Conservation (phyloP, 139 green algal species). For the Zygnema circumcarinatum region DNA sequence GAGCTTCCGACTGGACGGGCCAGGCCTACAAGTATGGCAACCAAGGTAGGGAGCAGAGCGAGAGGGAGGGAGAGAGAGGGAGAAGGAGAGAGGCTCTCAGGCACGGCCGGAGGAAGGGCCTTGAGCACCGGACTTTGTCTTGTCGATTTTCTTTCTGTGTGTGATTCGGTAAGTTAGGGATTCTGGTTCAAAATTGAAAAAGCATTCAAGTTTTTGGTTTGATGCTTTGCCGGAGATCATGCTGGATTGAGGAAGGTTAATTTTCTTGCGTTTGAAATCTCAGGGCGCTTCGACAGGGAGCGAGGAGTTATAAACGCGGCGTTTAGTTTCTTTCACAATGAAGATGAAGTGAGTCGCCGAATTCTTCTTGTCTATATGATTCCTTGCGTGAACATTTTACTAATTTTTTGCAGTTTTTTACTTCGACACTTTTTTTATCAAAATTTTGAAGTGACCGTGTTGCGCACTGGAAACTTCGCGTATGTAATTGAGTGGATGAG, state of each 20-base stretch:
- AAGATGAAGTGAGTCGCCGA: slow-evolving; percentile 84
- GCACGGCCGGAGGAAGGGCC: too few species aligned
- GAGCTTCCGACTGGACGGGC: slow-evolving; percentile 46
- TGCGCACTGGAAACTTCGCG: background rate
- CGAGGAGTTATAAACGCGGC: slow-evolving; percentile 69
- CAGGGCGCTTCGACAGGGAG: slow-evolving; percentile 37
- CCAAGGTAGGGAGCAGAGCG: slow-evolving; percentile 19
- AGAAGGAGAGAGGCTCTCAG: too few species aligned
- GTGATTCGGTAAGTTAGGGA: too few species aligned
- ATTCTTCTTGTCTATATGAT: too few species aligned
- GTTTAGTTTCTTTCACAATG: slow-evolving; percentile 94
- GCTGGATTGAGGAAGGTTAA: too few species aligned
- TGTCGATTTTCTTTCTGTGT: too few species aligned
- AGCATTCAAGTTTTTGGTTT: background rate
- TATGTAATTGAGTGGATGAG: background rate
- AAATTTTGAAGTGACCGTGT: background rate
- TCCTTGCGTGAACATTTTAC: too few species aligned
- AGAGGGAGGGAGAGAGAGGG: too few species aligned
- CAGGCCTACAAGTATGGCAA: slow-evolving; percentile 53
- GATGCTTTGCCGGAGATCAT: background rate
- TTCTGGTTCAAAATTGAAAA: background rate
- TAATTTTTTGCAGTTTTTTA: slow-evolving; percentile 30
- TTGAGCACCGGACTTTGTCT: too few species aligned
- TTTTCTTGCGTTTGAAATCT: background rate
- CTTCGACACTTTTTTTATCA: slow-evolving; percentile 10